Base-by-base conservation (phyloP, 495 filamentous ascomycete genomes). In the Articulospora tetracladia region DNA sequence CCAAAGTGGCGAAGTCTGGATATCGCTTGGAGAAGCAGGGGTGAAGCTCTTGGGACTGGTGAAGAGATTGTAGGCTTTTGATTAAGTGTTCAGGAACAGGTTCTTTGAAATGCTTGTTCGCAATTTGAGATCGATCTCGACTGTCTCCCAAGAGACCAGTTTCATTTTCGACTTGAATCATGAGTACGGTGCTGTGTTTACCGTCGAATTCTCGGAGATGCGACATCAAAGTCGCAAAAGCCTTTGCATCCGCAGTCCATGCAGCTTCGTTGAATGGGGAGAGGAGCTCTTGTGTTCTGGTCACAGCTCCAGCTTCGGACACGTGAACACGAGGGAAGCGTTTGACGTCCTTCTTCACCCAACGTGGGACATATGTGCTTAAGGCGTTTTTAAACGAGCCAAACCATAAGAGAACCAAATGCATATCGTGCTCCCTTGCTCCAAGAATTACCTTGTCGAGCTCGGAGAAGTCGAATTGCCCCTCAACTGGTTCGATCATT, bases 151-250 rank as follows among this genome's bases (percentile, higher is more conserved):
- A 64, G 24, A 80, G 58, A 10, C 77, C 76, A 0, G 66, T 69
- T 65, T 79, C 78, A 56, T 79, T 79, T 68, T 81, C 74, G 23
- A 79, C 76, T 64, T 80, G 77, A 7, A 77, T 69, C 77, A 79
- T 78, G 25, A 79, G 32, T 6, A 80, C 74, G 0, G 76, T 79
- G 7, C 62, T 69, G 56, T 78, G 68, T n/a, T 64, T 58, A n/a
- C 55, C 67, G 50, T 81, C 77, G 15, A 77, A 41, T 22, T 77
- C 69, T 30, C 69, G 72, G n/a, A 77, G 26, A 52, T 79, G 75
- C 17, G 46, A 39, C 69, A 77, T 72, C 7, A 80, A 63, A 6
- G 53, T 57, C 1, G 59, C 44, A 62, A 76, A 80, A 12, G 74
- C 76, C 30, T 66, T 71, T 0, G 68, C 68, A 61, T 79, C 74